A percentile compares a stretch with the other conserved stretches of the same genome.
Evolutionary conservation across 257 asterid genomes (phyloP).

Genomic region (Primulina huaijiensis): DNA sequence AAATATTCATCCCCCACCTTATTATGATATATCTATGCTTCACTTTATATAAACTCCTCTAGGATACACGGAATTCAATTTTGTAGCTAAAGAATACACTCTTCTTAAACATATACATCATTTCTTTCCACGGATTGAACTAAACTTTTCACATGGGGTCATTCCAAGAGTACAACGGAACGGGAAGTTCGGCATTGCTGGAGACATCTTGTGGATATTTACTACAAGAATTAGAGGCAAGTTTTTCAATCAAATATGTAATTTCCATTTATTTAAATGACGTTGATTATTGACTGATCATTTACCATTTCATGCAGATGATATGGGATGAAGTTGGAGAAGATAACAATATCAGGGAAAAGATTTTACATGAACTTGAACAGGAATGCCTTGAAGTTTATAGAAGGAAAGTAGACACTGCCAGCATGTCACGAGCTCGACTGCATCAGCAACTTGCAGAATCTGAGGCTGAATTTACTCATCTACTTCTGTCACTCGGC

Average conservation of each 20-base stretch:
- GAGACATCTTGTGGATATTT: slow-evolving; percentile 90
- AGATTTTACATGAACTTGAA: slow-evolving; percentile 69
- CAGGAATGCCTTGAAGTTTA: slow-evolving; percentile 94
- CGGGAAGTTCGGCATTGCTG: slow-evolving; percentile 56
- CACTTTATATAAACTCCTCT: slow-evolving; percentile 34
- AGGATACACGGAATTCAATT: slow-evolving; percentile 28
- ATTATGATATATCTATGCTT: slow-evolving; percentile 37
- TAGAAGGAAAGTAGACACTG: slow-evolving; percentile 85
- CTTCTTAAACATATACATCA: slow-evolving; percentile 15
- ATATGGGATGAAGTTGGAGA: slow-evolving; percentile 99
- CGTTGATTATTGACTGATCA: not conserved
- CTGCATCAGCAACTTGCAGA: slow-evolving; percentile 90
- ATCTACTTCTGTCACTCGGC: slow-evolving; percentile 81
- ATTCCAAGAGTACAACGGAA: slow-evolving; percentile 45
- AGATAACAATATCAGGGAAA: slow-evolving; percentile 70
- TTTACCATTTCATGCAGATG: slow-evolving; percentile 48
- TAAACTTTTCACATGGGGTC: slow-evolving; percentile 56
- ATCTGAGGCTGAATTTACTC: slow-evolving; percentile 90
- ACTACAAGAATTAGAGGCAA: slow-evolving; percentile 86
- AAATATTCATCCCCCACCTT: slow-evolving; percentile 50
- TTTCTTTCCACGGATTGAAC: slow-evolving; percentile 2
- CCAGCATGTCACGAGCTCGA: slow-evolving; percentile 80
- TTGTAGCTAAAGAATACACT: slow-evolving; percentile 23
- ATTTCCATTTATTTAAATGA: slow-evolving; percentile 2
- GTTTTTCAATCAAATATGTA: slow-evolving; percentile 22